phyloP scores from a whole-genome alignment of 1,139 yeast species.

The Magnusiomyces suaveolens region DNA sequence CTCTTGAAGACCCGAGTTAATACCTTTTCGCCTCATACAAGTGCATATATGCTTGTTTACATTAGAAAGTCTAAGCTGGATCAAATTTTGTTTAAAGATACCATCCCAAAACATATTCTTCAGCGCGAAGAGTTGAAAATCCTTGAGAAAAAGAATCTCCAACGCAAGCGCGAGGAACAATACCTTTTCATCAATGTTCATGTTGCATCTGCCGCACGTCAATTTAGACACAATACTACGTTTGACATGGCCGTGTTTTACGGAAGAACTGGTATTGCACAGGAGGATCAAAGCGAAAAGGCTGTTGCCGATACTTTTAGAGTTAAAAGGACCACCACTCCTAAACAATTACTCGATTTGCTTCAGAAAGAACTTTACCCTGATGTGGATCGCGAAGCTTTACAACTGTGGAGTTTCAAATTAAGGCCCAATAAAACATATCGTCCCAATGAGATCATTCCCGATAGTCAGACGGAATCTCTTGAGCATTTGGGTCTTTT shows the following conservation, averaged over 20 bases:
- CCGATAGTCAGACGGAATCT: conserved; percentile 33
- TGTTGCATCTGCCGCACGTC: conserved; percentile 41
- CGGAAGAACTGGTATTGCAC: conserved; percentile 5
- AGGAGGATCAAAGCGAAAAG: conserved; percentile 24
- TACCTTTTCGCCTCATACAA: conserved; percentile 60
- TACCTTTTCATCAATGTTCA: conserved; percentile 59
- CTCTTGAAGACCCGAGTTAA: conserved; percentile 11
- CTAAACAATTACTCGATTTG: conserved; percentile 42
- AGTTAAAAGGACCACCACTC: conserved; percentile 49
- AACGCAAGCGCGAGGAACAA: conserved; percentile 66
- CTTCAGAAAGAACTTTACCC: conserved; percentile 39
- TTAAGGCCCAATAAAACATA: conserved; percentile 67
- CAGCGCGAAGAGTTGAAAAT: conserved; percentile 53
- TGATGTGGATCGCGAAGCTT: conserved; percentile 22
- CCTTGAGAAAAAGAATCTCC: conserved; percentile 46
- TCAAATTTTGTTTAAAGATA: conserved; percentile 49
- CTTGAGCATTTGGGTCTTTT: conserved; percentile 39
- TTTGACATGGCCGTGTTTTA: conserved; percentile 52
- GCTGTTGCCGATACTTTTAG: conserved; percentile 46
- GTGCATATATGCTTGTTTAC: conserved; percentile 95
- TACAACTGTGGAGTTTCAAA: conserved; percentile 57
- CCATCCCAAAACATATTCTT: conserved; percentile 64
- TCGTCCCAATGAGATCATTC: conserved; percentile 49
- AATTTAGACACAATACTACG: conserved; percentile 55
- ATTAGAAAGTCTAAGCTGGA: conserved; percentile 55